A percentile compares a stretch with the other conserved stretches of the same genome.
phyloP scores from a whole-genome alignment of 2,329 filamentous ascomycete genomes.

The Fusarium brachygibbosum region DNA sequence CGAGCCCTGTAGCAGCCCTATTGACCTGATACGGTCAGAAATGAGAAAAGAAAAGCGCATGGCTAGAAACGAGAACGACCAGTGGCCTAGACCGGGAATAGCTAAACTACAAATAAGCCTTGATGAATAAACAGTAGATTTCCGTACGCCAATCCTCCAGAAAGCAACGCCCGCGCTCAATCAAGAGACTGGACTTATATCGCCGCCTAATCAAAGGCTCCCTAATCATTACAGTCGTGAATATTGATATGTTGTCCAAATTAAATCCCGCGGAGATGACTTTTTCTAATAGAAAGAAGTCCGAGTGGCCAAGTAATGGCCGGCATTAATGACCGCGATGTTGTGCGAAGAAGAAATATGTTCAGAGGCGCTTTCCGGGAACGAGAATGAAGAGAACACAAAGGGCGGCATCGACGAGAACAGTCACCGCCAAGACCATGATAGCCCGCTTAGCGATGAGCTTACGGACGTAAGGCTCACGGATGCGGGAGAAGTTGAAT shows the following conservation, averaged over 20 bases:
- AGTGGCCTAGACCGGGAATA: constrained; percentile 36
- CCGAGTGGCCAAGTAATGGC: constrained; percentile 39
- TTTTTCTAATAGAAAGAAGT: constrained; percentile 23
- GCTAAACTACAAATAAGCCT: constrained; percentile 47
- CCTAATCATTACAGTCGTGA: constrained; percentile 52
- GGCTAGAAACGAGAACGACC: constrained; percentile 32
- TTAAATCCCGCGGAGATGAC: constrained; percentile 35
- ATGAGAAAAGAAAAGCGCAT: constrained; percentile 34
- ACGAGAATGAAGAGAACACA: constrained; percentile 95
- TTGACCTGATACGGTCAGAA: constrained; percentile 29
- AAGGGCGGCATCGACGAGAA: constrained; percentile 83
- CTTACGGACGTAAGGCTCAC: constrained; percentile 90
- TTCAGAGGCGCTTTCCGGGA: constrained; percentile 83
- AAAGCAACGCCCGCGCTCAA: constrained; percentile 36
- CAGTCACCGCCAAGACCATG: constrained; percentile 82
- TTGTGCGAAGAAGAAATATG: constrained; percentile 4
- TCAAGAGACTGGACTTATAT: constrained; percentile 34
- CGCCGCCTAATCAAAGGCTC: constrained; percentile 38
- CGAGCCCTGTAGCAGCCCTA: constrained; percentile 17
- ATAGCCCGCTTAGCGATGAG: constrained; percentile 86
- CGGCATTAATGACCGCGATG: constrained; percentile 45
- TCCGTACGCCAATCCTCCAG: constrained; percentile 46
- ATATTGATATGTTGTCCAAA: constrained; percentile 37
- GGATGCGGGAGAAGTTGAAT: constrained; percentile 88
- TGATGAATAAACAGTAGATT: constrained; percentile 44